Evolutionary conservation across 768 basidiomycete genomes (phyloP).

Genomic region (Porphyrellus cyaneotinctus): DNA sequence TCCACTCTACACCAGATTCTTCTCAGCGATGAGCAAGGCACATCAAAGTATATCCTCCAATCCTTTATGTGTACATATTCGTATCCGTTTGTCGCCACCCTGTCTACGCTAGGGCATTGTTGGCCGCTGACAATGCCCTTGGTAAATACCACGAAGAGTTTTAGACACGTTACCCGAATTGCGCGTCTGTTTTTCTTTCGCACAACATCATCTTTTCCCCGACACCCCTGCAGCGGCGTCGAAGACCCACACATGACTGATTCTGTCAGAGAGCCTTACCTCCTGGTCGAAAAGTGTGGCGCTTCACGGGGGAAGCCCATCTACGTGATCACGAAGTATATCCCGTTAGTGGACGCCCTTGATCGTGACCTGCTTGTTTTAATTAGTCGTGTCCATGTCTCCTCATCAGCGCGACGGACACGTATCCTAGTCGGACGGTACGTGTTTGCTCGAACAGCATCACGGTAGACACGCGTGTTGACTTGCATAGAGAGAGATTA

Average conservation of each 20-base stretch:
- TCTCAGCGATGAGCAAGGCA: slow-evolving; percentile 21
- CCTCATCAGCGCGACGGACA: slow-evolving; percentile 27
- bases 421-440: slow-evolving; percentile 34
- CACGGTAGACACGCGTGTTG: slow-evolving; percentile 1
- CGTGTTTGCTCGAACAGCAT: slow-evolving; percentile 8
- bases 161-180: slow-evolving; percentile 25
- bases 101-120: slow-evolving; percentile 25
- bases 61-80: slow-evolving; percentile 31
- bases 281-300: slow-evolving; percentile 41
- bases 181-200: slow-evolving; percentile 25
- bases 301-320: slow-evolving; percentile 40
- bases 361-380: slow-evolving; percentile 11
- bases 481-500: slow-evolving; percentile 36
- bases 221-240: slow-evolving; percentile 11
- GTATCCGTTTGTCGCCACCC: slow-evolving; percentile 27
- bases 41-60: slow-evolving; percentile 23
- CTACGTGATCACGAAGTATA: slow-evolving; percentile 41
- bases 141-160: slow-evolving; percentile 28
- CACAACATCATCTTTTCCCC: slow-evolving; percentile 22
- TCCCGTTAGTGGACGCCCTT: slow-evolving; percentile 33
- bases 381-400: slow-evolving; percentile 6
- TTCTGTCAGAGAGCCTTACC: slow-evolving; percentile 28
- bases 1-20: slow-evolving; percentile 18
- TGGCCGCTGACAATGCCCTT: slow-evolving; percentile 24
- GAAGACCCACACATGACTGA: slow-evolving; percentile 22